A percentile compares a stretch with the other conserved stretches of the same genome.
phyloP scores from a whole-genome alignment of 2,329 filamentous ascomycete species.

The Akanthomyces dipterigenus region DNA sequence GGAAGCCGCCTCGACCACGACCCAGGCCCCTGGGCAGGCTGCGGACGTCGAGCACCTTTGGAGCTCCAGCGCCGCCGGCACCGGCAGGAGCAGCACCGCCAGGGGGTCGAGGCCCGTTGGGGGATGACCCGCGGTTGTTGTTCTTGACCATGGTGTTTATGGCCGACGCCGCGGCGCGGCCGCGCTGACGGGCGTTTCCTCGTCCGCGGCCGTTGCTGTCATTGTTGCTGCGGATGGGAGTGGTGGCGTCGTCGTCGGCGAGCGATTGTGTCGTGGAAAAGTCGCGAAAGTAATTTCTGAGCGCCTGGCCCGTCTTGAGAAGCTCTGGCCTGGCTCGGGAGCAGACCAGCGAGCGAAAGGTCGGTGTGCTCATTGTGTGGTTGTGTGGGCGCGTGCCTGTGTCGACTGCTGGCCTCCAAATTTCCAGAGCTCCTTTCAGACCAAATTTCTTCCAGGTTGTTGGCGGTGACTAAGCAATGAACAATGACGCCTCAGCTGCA shows the following conservation, averaged over 20 bases:
- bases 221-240: constrained; percentile 5
- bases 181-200: constrained; percentile 22
- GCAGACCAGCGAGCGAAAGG: constrained; percentile 30
- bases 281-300: constrained; percentile 28
- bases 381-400: constrained; percentile 3
- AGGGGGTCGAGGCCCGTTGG: neutral
- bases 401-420: neutral
- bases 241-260: constrained; percentile 20
- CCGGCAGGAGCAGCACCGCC: neutral
- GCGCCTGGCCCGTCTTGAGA: constrained; percentile 23
- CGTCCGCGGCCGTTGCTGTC: neutral
- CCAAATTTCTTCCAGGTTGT: constrained; percentile 8
- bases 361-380: constrained; percentile 30
- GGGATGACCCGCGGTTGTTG: constrained; percentile 15
- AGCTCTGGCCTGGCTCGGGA: constrained; percentile 29
- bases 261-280: constrained; percentile 34
- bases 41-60: constrained; percentile 33
- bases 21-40: constrained; percentile 28
- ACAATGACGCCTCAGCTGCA: neutral
- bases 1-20: constrained; percentile 20
- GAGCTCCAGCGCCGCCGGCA: constrained; percentile 12
- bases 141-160: constrained; percentile 26
- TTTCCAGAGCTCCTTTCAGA: neutral
- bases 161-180: constrained; percentile 27
- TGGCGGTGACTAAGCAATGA: constrained; percentile 9